Evolutionary conservation across 2,329 filamentous ascomycete genomes (phyloP), one percentile per base, ranked within the genome.

Genomic region (Pyricularia grisea): DNA sequence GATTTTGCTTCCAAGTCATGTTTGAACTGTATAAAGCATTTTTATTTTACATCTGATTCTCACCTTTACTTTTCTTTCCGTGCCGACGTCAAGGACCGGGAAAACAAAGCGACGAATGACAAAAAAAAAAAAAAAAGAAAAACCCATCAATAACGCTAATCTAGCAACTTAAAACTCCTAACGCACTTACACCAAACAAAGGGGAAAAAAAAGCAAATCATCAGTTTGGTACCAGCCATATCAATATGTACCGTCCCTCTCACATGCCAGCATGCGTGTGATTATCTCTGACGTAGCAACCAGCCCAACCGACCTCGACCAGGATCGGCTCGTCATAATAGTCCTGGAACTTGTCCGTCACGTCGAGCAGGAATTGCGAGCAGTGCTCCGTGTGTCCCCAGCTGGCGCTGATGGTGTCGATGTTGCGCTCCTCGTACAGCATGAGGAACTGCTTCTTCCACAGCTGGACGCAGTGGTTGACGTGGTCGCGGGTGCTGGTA

Each of bases 331-430:
- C 66, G 69, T 74, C 0, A 71, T 74, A 50, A 71, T 70, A 30
- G 70, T 70, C 5, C 55, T 72, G 36, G 67, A 71, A 31, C 70
- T 71, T 14, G 50, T 75, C 73, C n/a, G 68, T 42, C 17, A 68
- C 71, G 60, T 75, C 74, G 58, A 75, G 71, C 10, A 76, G 71
- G 66, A 73, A 75, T 69, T 74, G 72, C 2, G 74, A 72, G 68
- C 74, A 75, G 68, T 76, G 74, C 50, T 75, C 73, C 1, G 74
- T 75, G 58, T 76, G 74, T 4, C 71, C 73, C 10, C 71, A 71
- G 31, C 71, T 73, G 2, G 72, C 70, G 12, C 74, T 70, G 23
- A 74, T 68, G 2, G 73, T 72, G 42, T 76, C 74, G 9, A 70
- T 68, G 12, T 50, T 50, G 14, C 71, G 55, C n/a, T 74, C 71